Base-by-base conservation (phyloP, 345 rosid genomes). In the Schrenkiella parvula region DNA sequence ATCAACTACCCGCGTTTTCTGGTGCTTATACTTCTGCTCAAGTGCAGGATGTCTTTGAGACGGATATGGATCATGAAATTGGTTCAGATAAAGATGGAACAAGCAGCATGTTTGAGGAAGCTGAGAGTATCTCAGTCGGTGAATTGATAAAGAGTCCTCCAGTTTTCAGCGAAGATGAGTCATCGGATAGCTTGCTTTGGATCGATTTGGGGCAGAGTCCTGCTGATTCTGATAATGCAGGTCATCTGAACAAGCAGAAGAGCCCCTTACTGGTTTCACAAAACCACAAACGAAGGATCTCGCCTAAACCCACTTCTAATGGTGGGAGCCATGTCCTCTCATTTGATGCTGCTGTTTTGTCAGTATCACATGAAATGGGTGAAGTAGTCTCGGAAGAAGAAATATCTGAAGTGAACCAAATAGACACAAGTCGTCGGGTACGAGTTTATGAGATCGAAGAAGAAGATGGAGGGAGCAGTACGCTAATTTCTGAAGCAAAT, bases 141-240 rank as follows among this genome's bases (percentile, higher is more conserved):
- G 99, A 95, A 72, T 76, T 95, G 81, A 95, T 95, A 87, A 95
- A 88, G 81, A 95, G 99, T 77, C 99, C 99, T 77, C 99, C 99
- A 0, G 84, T 95, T 14, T 92, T 95, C 73, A 95, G 99, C 26
- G 99, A 95, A 76, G 96, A 95, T 70, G 99, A 89, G 68, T 95
- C 99, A 19, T 82, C 90, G 2, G 99, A 95, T 72, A 84, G 88
- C 80, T 82, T 92, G 2, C 84, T 85, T 42, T 95, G 98, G 99
- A 91, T 92, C 34, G 96, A 86, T 80, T 86, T 95, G 81, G 99
- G 99, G 59, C 97, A 95, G 79, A 88, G 93, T 82, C 99, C 99
- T 15, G 66, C 81, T 74, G 96, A 84, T 29, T 89, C 92, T 31
- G 93, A 90, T 73, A 61, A 57, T 74, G 80, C 81, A 13, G 83